A percentile compares a stretch with the other conserved stretches of the same genome.
These are phyloP conservation scores for Clarireedia hainanense DNA, from an alignment of 2,329 filamentous ascomycete species.

Conservation along the genomic window DNA sequence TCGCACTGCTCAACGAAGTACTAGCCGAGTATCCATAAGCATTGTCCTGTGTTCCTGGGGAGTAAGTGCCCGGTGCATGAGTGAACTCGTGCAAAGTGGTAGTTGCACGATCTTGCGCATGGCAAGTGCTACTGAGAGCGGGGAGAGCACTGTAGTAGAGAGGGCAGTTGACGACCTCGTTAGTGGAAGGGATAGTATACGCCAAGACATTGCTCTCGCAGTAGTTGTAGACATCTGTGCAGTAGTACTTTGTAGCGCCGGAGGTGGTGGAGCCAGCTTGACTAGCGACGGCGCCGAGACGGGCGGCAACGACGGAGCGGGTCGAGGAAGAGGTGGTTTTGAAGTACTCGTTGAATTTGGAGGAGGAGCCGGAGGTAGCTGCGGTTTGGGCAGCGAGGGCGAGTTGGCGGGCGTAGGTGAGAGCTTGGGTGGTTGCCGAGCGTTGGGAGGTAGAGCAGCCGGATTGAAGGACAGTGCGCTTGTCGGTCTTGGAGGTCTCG, in stretches of 20 bases:
- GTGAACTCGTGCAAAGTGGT: constrained; percentile 60
- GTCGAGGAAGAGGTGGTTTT: constrained; percentile 43
- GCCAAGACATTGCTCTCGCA: constrained; percentile 48
- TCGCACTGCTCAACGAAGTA: constrained; percentile 35
- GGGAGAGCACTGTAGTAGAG: constrained; percentile 50
- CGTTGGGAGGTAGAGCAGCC: constrained; percentile 45
- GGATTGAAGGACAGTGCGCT: constrained; percentile 44
- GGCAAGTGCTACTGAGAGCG: constrained; percentile 43
- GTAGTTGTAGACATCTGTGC: constrained; percentile 46
- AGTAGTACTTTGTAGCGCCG: constrained; percentile 47
- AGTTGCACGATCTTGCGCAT: constrained; percentile 57
- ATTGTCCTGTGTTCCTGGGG: constrained; percentile 50
- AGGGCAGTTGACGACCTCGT: constrained; percentile 54
- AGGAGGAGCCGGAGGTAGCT: constrained; percentile 40
- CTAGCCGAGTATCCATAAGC: constrained; percentile 48
- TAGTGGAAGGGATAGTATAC: constrained; percentile 48
- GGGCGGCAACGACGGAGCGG: constrained; percentile 41
- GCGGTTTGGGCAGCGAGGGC: constrained; percentile 45
- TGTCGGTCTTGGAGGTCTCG: constrained; percentile 30
- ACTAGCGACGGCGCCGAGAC: constrained; percentile 42
- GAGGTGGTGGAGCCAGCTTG: constrained; percentile 46
- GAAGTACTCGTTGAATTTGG: constrained; percentile 55
- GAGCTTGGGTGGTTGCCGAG: constrained; percentile 31
- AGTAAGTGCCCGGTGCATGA: constrained; percentile 46
- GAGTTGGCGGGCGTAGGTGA: constrained; percentile 46